Conservation (phyloP, 257 asterid genomes). For the Echium plantagineum region DNA sequence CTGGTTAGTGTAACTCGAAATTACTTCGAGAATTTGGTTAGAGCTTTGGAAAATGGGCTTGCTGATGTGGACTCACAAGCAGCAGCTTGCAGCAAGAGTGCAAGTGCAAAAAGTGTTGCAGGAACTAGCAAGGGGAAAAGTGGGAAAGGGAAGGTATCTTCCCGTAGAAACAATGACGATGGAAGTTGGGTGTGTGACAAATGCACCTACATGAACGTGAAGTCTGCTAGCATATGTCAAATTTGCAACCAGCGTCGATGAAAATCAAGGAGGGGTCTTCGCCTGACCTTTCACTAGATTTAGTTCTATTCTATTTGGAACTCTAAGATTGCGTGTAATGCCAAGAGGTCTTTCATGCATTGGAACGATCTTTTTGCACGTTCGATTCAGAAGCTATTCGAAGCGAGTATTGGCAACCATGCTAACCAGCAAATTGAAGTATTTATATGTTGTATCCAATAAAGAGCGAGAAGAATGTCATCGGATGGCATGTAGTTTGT, state of each 20-base stretch:
- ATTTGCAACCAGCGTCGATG: conserved; percentile 44
- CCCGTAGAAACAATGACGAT: conserved; percentile 42
- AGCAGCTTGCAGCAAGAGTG: conserved; percentile 26
- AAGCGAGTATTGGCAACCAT: too few species aligned
- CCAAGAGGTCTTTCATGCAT: not conserved
- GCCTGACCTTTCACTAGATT: not conserved
- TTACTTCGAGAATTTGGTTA: conserved; percentile 85
- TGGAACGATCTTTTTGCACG: not conserved
- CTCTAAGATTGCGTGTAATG: not conserved
- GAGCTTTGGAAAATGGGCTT: conserved; percentile 88
- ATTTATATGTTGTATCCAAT: too few species aligned
- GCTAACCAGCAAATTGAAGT: too few species aligned
- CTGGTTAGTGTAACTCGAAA: conserved; percentile 66
- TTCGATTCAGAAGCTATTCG: too few species aligned
- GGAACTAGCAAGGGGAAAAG: conserved; percentile 66
- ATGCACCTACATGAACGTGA: conserved; percentile 40
- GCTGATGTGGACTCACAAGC: conserved; percentile 79
- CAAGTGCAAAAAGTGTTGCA: conserved; percentile 34
- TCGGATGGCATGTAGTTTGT: not conserved
- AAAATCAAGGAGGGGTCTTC: not conserved
- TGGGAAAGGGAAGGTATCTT: conserved; percentile 48
- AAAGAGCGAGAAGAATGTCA: not conserved
- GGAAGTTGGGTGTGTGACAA: conserved; percentile 55
- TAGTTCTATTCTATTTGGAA: not conserved
- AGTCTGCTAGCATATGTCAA: conserved; percentile 33